These are phyloP conservation scores for Lachancea fermentati DNA, from an alignment of 805 yeast species.

Conservation along the genomic window DNA sequence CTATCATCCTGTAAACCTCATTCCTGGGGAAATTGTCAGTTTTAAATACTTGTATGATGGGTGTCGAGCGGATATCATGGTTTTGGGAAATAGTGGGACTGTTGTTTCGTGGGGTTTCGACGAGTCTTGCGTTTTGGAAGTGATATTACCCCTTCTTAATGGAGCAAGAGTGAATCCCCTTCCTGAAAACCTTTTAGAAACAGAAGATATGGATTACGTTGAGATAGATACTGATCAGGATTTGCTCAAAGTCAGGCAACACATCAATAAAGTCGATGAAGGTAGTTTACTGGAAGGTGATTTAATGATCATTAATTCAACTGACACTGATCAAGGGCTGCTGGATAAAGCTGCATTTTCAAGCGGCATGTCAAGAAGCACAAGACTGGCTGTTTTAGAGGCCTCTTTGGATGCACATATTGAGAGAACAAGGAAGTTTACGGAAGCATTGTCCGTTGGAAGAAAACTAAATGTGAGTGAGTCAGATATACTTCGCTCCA, in stretches of 20 bases:
- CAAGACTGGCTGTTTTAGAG: conserved; percentile 78
- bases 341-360: conserved; percentile 86
- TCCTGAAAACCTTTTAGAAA: conserved; percentile 46
- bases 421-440: conserved; percentile 53
- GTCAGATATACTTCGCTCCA: conserved; percentile 56
- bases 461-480: conserved; percentile 45
- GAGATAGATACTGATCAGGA: conserved; percentile 32
- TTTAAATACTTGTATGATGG: conserved; percentile 38
- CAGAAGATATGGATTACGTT: conserved; percentile 83
- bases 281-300: conserved; percentile 59
- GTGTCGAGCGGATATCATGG: conserved; percentile 50
- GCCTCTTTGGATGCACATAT: conserved; percentile 63
- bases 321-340: conserved; percentile 40
- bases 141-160: conserved; percentile 48
- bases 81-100: conserved; percentile 66
- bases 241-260: conserved; percentile 10
- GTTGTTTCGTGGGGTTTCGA: conserved; percentile 77
- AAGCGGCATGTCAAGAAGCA: conserved; percentile 80
- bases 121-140: conserved; percentile 45
- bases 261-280: conserved; percentile 11
- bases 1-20: conserved; percentile 39
- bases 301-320: conserved; percentile 57
- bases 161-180: conserved; percentile 41
- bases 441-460: conserved; percentile 65
- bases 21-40: conserved; percentile 65